These are phyloP conservation scores for Kalmusia sp. DNA, from an alignment of 2,329 filamentous ascomycete genomes.

Conservation along the genomic window DNA sequence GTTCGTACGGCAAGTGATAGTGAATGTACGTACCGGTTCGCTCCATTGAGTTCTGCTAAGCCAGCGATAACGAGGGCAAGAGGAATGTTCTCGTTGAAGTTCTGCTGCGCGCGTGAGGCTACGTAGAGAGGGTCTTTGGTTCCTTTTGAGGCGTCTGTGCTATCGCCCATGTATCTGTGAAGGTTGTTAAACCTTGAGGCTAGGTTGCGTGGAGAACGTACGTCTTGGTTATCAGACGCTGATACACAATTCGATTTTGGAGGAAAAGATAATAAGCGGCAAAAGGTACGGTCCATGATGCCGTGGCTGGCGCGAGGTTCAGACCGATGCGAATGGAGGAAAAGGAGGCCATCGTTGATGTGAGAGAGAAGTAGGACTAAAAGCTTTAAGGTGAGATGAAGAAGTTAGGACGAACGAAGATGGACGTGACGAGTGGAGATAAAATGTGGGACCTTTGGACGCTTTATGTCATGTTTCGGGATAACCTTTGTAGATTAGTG, in stretches of 20 bases:
- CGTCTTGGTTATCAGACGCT: constrained; percentile 42
- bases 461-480: constrained; percentile 1
- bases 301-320: constrained; percentile 43
- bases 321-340: constrained; percentile 38
- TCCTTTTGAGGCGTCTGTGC: constrained; percentile 17
- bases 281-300: constrained; percentile 51
- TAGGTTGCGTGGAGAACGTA: constrained; percentile 22
- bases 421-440: not conserved
- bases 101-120: constrained; percentile 46
- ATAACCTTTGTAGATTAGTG: too few species aligned
- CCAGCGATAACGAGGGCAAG: constrained; percentile 46
- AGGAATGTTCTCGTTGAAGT: constrained; percentile 55
- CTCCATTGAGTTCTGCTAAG: constrained; percentile 56
- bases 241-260: constrained; percentile 46
- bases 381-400: not conserved
- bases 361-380: not conserved
- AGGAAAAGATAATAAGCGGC: constrained; percentile 52
- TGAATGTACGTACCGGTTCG: constrained; percentile 34
- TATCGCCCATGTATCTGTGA: constrained; percentile 36
- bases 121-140: constrained; percentile 42
- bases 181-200: constrained; percentile 11
- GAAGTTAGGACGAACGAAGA: not conserved
- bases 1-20: not conserved
- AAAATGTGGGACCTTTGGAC: not conserved
- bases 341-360: constrained; percentile 3